Evolutionary conservation across 495 filamentous ascomycete species (phyloP), one percentile per base, ranked within the genome.

Genomic region (Penicillium alfredii): DNA sequence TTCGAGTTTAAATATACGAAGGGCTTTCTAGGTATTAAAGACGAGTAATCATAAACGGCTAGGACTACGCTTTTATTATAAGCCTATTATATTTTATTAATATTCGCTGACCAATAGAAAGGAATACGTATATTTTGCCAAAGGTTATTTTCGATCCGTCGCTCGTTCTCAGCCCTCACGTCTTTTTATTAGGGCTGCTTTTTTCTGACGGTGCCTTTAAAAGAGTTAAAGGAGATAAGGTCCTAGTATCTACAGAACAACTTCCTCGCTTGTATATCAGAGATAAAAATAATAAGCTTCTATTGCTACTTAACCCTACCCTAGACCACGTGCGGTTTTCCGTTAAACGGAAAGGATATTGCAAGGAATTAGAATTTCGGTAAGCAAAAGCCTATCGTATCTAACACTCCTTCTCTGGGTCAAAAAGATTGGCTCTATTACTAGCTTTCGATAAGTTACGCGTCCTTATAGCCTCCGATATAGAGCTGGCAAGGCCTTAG

Each of bases 1-100:
- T 61, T 66, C 16, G 61, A 48, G 13, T 61, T 55, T 33, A 38
- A 61, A 28, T 66, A 56, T 32, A 63, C 48, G 4, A 66, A 66
- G 33, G 36, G 47, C 32, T 63, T 31, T 28, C 45, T 63, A 7
- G 48, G 52, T 18, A 29, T 41, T 5, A 63, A 61, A 38, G 56
- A 57, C 33, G 20, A 35, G 50, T 61, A 56, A 53, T n/a, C n/a
- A n/a, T n/a, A n/a, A n/a, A n/a, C n/a, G n/a, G n/a, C n/a, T n/a
- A n/a, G n/a, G n/a, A n/a, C n/a, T n/a, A n/a, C n/a, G n/a, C n/a
- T n/a, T n/a, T n/a, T n/a, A n/a, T n/a, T n/a, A n/a, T n/a, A n/a
- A n/a, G n/a, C n/a, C n/a, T n/a, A n/a, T n/a, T n/a, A n/a, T n/a
- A n/a, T n/a, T 36, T 32, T 35, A 23, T 29, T 15, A 3, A 3